These are phyloP conservation scores for Hemileia vastatrix DNA, from an alignment of 1,284 basidiomycete genomes.

Conservation along the genomic window DNA sequence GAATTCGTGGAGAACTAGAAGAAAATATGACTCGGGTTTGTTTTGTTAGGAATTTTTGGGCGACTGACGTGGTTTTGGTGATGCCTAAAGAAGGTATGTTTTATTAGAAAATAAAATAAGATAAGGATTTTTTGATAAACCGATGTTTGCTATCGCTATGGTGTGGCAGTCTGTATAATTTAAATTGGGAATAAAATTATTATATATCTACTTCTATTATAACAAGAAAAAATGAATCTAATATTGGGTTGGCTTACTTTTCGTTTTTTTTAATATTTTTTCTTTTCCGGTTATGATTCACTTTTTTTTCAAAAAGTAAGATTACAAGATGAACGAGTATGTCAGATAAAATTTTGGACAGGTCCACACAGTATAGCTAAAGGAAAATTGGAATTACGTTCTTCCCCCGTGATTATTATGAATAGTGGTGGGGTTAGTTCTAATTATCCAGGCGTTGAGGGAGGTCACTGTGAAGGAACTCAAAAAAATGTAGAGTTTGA, in stretches of 20 bases:
- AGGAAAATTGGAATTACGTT: no score
- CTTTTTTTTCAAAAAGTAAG: constrained; percentile 14
- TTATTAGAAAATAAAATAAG: no score
- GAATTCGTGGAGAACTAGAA: constrained; percentile 2
- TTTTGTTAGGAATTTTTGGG: constrained; percentile 15
- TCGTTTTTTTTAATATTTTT: constrained; percentile 6
- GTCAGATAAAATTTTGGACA: no score
- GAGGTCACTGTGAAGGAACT: no score
- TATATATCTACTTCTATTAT: no score
- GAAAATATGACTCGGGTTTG: no score
- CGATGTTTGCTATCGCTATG: background rate
- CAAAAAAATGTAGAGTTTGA: no score
- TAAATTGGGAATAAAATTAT: no score
- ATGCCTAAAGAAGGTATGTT: constrained; percentile 12
- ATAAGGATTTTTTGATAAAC: background rate
- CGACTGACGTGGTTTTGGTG: constrained; percentile 9
- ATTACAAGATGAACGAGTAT: no score
- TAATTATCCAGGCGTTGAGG: background rate
- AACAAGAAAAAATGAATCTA: no score
- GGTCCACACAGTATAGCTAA: no score
- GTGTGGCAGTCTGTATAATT: background rate
- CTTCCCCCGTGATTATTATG: constrained; percentile 1
- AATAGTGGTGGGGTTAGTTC: constrained; percentile 3
- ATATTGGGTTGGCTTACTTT: background rate
- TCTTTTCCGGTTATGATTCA: background rate